phyloP scores from a whole-genome alignment of 805 yeast species.

The Sugiyamaella americana region DNA sequence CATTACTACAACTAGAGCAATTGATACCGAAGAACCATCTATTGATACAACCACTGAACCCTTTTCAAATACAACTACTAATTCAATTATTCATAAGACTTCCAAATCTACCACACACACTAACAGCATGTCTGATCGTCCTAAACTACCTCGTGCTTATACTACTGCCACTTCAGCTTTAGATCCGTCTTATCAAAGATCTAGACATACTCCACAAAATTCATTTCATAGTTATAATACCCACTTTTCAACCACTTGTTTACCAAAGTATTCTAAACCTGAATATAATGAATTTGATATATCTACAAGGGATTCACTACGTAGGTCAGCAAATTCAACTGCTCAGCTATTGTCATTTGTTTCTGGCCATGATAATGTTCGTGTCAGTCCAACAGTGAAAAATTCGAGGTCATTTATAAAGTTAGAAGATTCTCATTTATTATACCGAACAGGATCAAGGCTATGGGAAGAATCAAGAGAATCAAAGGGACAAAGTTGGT shows the following conservation, averaged over 20 bases:
- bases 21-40: too few species aligned
- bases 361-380: neutral
- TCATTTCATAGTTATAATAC: slow-evolving; percentile 10
- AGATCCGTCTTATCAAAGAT: too few species aligned
- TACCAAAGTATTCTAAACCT: slow-evolving; percentile 9
- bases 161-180: too few species aligned
- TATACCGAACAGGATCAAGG: slow-evolving; percentile 26
- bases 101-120: too few species aligned
- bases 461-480: slow-evolving; percentile 25
- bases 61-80: too few species aligned
- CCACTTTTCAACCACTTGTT: slow-evolving; percentile 11
- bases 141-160: too few species aligned
- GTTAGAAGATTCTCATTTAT: slow-evolving; percentile 19
- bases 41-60: too few species aligned
- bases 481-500: slow-evolving; percentile 21
- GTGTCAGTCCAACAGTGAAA: neutral
- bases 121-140: too few species aligned
- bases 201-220: neutral
- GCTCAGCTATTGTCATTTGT: slow-evolving; percentile 8
- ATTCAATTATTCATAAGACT: too few species aligned
- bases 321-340: slow-evolving; percentile 8
- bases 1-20: too few species aligned
- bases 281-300: slow-evolving; percentile 8
- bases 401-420: slow-evolving; percentile 3
- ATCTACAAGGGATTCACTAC: neutral